Evolutionary conservation across 345 rosid species (phyloP).

Genomic region (Lepidium aucheri): DNA sequence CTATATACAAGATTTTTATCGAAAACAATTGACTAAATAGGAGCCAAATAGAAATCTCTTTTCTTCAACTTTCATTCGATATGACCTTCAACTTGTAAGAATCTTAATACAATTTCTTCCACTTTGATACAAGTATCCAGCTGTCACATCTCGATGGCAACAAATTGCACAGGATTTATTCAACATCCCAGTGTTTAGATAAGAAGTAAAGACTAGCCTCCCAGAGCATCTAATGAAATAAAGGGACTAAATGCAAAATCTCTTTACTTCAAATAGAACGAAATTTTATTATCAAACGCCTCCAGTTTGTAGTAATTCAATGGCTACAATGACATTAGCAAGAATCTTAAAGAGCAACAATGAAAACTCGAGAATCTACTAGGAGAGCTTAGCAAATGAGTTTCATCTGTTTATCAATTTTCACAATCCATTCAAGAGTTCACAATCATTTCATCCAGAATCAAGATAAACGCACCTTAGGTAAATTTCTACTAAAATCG

Average conservation of each 20-base stretch:
- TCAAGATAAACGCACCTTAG: constrained; percentile 45
- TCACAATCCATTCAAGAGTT: not conserved
- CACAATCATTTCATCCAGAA: too few species aligned
- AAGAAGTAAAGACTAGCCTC: not conserved
- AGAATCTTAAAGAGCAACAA: not conserved
- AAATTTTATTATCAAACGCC: too few species aligned
- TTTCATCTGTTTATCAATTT: not conserved
- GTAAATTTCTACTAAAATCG: constrained; percentile 77
- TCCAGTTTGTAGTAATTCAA: not conserved
- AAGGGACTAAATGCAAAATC: not conserved
- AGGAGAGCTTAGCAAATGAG: not conserved
- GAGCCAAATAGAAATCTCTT: too few species aligned
- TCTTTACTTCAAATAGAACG: not conserved
- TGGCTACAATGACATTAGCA: not conserved
- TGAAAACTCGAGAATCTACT: not conserved
- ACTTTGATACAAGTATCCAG: too few species aligned
- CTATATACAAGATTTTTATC: not conserved
- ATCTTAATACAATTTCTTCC: too few species aligned
- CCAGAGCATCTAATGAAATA: not conserved
- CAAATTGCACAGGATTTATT: not conserved
- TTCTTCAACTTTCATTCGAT: too few species aligned
- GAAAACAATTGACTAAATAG: too few species aligned
- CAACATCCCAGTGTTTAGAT: not conserved
- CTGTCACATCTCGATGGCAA: not conserved
- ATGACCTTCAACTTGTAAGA: too few species aligned